These are phyloP conservation scores for Hemileccinum rubropunctum DNA, from an alignment of 768 basidiomycete species.

Conservation along the genomic window DNA sequence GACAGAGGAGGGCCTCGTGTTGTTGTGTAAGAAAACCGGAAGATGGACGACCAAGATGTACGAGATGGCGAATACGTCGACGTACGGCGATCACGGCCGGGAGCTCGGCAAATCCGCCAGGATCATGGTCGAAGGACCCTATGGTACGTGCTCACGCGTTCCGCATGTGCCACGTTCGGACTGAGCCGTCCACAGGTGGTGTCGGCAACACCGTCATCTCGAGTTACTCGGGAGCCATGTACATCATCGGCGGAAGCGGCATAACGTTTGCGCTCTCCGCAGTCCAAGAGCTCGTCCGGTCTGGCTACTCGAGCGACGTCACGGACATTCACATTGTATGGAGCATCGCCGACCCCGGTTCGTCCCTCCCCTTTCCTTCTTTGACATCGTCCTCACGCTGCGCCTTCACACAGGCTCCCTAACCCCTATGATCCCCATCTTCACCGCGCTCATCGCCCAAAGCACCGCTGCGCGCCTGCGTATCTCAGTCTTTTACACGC, in stretches of 20 bases:
- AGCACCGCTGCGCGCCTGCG: slow-evolving; percentile 43
- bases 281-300: slow-evolving; percentile 59
- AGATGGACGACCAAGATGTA: slow-evolving; percentile 63
- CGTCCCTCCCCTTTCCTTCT: slow-evolving; percentile 12
- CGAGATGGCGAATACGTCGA: slow-evolving; percentile 41
- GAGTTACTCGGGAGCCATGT: slow-evolving; percentile 64
- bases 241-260: slow-evolving; percentile 75
- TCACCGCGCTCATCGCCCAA: slow-evolving; percentile 45
- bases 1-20: slow-evolving; percentile 57
- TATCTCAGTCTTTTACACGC: slow-evolving; percentile 58
- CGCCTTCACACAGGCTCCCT: slow-evolving; percentile 35
- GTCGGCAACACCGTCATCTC: slow-evolving; percentile 60
- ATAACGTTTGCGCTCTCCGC: slow-evolving; percentile 66
- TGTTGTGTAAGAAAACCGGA: slow-evolving; percentile 67
- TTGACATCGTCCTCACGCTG: neutral
- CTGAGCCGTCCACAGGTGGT: slow-evolving; percentile 40
- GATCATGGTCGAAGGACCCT: slow-evolving; percentile 55
- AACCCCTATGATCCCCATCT: slow-evolving; percentile 47
- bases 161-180: neutral
- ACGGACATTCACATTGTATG: slow-evolving; percentile 67
- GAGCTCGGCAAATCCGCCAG: slow-evolving; percentile 29
- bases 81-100: slow-evolving; percentile 29
- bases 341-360: slow-evolving; percentile 57
- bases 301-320: slow-evolving; percentile 49
- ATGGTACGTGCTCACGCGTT: slow-evolving; percentile 34